phyloP scores from a whole-genome alignment of 2,329 filamentous ascomycete species.

The Myriosclerotinia scirpicola region DNA sequence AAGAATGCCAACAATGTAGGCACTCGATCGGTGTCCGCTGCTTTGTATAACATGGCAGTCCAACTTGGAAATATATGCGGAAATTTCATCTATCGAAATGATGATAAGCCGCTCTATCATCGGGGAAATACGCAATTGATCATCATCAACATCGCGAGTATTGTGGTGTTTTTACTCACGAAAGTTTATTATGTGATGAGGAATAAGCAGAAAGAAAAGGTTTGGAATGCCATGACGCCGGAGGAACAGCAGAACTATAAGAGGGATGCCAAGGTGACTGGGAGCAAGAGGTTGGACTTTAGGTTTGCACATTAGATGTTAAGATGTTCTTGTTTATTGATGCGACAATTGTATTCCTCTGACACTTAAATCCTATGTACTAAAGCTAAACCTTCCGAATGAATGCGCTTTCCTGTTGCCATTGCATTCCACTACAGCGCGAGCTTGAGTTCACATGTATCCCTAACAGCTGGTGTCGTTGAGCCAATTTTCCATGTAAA shows the following conservation, averaged over 20 bases:
- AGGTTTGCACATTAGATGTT: slow-evolving; percentile 41
- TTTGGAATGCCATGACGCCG: slow-evolving; percentile 48
- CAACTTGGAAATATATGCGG: slow-evolving; percentile 46
- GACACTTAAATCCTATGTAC: background rate
- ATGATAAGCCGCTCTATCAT: slow-evolving; percentile 56
- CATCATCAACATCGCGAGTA: slow-evolving; percentile 48
- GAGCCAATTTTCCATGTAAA: too few relatives aligned
- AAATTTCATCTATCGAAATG: slow-evolving; percentile 50
- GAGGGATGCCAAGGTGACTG: slow-evolving; percentile 42
- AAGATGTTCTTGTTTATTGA: background rate
- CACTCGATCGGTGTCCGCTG: slow-evolving; percentile 61
- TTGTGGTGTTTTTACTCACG: slow-evolving; percentile 51
- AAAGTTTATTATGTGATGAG: slow-evolving; percentile 51
- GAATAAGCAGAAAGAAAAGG: slow-evolving; percentile 45
- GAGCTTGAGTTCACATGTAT: background rate
- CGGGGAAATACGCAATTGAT: slow-evolving; percentile 59
- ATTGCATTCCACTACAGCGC: background rate
- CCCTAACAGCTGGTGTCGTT: too few relatives aligned
- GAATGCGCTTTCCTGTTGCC: too few relatives aligned
- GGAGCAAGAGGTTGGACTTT: slow-evolving; percentile 45
- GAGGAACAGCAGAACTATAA: slow-evolving; percentile 44
- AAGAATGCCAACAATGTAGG: slow-evolving; percentile 63
- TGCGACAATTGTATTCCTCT: background rate
- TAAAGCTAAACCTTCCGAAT: background rate
- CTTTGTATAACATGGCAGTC: slow-evolving; percentile 54